Evolutionary conservation across 139 green algal species (phyloP).

Genomic region (Chlamydomonas incerta): DNA sequence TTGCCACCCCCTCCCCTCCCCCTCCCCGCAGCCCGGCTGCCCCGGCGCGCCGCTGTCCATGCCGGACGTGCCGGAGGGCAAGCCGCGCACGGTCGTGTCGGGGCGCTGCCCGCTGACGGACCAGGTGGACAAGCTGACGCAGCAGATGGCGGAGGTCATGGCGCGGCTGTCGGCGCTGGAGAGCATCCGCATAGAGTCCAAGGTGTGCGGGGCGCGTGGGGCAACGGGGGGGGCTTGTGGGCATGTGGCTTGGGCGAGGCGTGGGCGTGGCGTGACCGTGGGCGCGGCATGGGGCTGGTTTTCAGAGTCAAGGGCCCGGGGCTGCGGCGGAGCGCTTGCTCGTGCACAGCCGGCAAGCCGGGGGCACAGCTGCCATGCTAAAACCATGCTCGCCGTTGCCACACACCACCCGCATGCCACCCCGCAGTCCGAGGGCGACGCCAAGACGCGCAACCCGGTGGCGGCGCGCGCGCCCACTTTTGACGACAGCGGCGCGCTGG

Average conservation of each 20-base stretch:
- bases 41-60: slow-evolving; percentile 8
- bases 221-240: too few species aligned
- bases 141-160: slow-evolving; percentile 45
- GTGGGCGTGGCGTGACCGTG: too few species aligned
- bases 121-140: slow-evolving; percentile 29
- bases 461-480: background rate
- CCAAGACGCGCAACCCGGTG: slow-evolving; percentile 29
- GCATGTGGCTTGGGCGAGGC: too few species aligned
- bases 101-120: slow-evolving; percentile 40
- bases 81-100: slow-evolving; percentile 15
- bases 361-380: background rate
- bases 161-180: slow-evolving; percentile 19
- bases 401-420: too few species aligned
- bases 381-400: too few species aligned
- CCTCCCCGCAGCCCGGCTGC: slow-evolving; percentile 17
- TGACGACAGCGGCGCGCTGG: too few species aligned
- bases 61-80: slow-evolving; percentile 10
- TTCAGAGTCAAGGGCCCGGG: too few species aligned
- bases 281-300: too few species aligned
- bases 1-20: background rate
- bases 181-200: slow-evolving; percentile 32
- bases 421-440: background rate
- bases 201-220: background rate
- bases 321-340: too few species aligned
- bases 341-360: too few species aligned